Percentiles rank a stretch among this genome's conserved stretches.
These are phyloP conservation scores for Stephania yunnanensis DNA, from an alignment of 164 flowering plant species.

Conservation along the genomic window DNA sequence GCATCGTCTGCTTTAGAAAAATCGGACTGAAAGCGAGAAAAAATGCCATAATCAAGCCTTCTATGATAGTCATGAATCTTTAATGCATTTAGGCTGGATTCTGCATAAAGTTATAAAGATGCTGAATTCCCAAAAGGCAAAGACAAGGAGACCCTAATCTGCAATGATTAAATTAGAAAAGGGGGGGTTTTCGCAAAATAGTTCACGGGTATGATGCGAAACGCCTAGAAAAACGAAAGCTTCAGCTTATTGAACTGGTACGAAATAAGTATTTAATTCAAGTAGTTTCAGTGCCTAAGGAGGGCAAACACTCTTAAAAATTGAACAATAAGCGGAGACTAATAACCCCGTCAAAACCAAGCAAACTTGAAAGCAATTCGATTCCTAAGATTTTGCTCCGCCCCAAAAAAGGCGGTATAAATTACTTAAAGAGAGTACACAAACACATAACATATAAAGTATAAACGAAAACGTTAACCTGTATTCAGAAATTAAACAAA, in stretches of 20 bases:
- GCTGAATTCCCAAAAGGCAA: neutral
- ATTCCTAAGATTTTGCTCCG: neutral
- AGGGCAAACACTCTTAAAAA: neutral
- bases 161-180: neutral
- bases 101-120: conserved; percentile 11
- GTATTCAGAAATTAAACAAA: neutral
- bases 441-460: too few relatives aligned
- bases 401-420: neutral
- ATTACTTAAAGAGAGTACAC: neutral
- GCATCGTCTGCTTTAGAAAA: conserved; percentile 32
- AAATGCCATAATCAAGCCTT: conserved; percentile 25
- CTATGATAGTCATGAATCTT: conserved; percentile 28
- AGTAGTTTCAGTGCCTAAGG: neutral
- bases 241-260: neutral
- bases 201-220: neutral
- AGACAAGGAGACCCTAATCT: neutral
- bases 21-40: conserved; percentile 34
- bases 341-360: neutral
- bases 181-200: neutral
- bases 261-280: neutral
- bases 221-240: neutral
- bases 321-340: neutral
- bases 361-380: neutral
- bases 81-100: conserved; percentile 16
- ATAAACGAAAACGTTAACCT: too few relatives aligned